Base-by-base conservation (phyloP, 2,329 filamentous ascomycete species). In the Claviceps purpurea region DNA sequence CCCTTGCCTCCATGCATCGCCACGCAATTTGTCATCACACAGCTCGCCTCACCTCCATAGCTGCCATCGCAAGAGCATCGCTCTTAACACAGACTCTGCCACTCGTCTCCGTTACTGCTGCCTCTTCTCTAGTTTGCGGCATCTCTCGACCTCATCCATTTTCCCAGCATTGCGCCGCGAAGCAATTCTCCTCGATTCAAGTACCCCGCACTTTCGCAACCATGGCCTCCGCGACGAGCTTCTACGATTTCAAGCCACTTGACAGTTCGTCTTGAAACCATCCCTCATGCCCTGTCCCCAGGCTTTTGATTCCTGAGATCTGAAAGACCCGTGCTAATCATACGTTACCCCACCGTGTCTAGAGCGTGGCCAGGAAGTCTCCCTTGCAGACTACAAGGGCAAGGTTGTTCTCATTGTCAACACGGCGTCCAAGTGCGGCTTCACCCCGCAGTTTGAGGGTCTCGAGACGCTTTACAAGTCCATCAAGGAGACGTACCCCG, bases 351-450 rank as follows among this genome's bases (percentile, higher is more conserved):
- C 10, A 16, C 24, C 20, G 20, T 42, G 34, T 45, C 11, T 40
- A 70, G 67, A 70, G 64, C 59, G 82, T 67, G 89, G 89, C 68
- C 65, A 79, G 52, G 78, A 85, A 59, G 84, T 84, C 65, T 74
- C 82, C 54, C 77, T 97, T 58, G 65, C 73, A 59, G 70, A 83
- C 56, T 87, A 89, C 73, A 82, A 87, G 68, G 87, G 85, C 78
- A 97, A 97, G 72, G 91, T 97, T 60, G 81, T 97, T 61, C 84
- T 98, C 55, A 77, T 95, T 63, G 89, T 98, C 73, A 98, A 98
- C 81, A 96, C 91, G 1, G 93, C 93, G 60, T 95, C 88, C 68
- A 96, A 97, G 76, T 98, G 93, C 76, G 91, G 93, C 68, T 97
- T 97, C 81, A 97, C 93, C 2, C 89, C 89, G 13, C 93, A 98